Evolutionary conservation across 352 stramenopile genomes (phyloP).

Genomic region (Thraustochytrium sp.): DNA sequence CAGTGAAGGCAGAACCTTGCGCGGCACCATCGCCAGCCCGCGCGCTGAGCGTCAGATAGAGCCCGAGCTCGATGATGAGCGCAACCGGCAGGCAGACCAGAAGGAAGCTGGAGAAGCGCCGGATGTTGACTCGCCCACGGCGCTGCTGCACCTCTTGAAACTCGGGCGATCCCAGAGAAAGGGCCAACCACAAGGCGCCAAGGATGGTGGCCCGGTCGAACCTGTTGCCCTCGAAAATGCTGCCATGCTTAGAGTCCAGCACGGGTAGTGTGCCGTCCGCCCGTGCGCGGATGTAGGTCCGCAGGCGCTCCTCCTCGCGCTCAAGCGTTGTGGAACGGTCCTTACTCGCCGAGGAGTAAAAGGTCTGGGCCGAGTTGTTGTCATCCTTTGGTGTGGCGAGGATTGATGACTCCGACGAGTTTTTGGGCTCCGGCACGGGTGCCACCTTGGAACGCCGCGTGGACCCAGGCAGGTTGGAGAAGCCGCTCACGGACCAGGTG

Average conservation of each 20-base stretch:
- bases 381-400: background rate
- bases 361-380: background rate
- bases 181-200: background rate
- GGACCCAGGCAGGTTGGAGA: background rate
- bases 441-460: background rate
- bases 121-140: background rate
- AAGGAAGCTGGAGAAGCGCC: conserved; percentile 52
- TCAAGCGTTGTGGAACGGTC: background rate
- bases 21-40: background rate
- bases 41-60: conserved; percentile 37
- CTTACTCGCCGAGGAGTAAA: background rate
- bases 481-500: background rate
- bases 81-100: conserved; percentile 69
- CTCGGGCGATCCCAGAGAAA: conserved; percentile 6
- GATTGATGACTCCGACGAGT: background rate
- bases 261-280: background rate
- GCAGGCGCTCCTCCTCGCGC: background rate
- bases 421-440: background rate
- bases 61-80: conserved; percentile 58
- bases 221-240: background rate
- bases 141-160: background rate
- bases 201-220: background rate
- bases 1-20: background rate
- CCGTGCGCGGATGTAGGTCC: background rate
- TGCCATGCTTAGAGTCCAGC: background rate